A percentile compares a stretch with the other conserved stretches of the same genome.
Evolutionary conservation across 116 monocot genomes (phyloP).

Genomic region (Posidonia oceanica): DNA sequence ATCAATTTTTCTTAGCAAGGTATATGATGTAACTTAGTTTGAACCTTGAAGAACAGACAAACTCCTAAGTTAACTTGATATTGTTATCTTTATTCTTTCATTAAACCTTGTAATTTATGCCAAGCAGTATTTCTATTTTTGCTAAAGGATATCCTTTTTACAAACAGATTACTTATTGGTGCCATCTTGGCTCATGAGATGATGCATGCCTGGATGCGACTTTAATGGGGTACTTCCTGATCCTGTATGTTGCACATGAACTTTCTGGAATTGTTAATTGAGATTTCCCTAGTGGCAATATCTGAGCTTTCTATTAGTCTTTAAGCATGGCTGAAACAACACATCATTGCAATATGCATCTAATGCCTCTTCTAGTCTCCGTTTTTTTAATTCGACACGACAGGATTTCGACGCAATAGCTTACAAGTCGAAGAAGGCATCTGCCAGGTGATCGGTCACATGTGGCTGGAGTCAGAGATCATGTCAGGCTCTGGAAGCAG

Average conservation of each 20-base stretch:
- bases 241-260: background rate
- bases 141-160: too few species aligned
- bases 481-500: slow-evolving; percentile 31
- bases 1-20: too few species aligned
- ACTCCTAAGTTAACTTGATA: too few species aligned
- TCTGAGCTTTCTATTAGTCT: too few species aligned
- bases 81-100: too few species aligned
- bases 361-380: too few species aligned
- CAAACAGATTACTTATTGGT: slow-evolving; percentile 25
- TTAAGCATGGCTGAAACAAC: too few species aligned
- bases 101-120: too few species aligned
- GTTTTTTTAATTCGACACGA: background rate
- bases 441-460: slow-evolving; percentile 80
- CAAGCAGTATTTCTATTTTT: background rate
- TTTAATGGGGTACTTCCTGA: slow-evolving; percentile 24
- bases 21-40: background rate
- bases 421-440: slow-evolving; percentile 84
- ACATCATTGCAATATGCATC: too few species aligned
- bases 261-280: background rate
- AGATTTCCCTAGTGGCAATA: too few species aligned
- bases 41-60: too few species aligned
- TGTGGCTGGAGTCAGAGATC: slow-evolving; percentile 87
- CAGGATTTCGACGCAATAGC: slow-evolving; percentile 42
- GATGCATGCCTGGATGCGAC: slow-evolving; percentile 97
- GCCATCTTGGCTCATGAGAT: slow-evolving; percentile 91